These are phyloP conservation scores for Leptodontidium sp. DNA, from an alignment of 2,329 filamentous ascomycete genomes.

Conservation along the genomic window DNA sequence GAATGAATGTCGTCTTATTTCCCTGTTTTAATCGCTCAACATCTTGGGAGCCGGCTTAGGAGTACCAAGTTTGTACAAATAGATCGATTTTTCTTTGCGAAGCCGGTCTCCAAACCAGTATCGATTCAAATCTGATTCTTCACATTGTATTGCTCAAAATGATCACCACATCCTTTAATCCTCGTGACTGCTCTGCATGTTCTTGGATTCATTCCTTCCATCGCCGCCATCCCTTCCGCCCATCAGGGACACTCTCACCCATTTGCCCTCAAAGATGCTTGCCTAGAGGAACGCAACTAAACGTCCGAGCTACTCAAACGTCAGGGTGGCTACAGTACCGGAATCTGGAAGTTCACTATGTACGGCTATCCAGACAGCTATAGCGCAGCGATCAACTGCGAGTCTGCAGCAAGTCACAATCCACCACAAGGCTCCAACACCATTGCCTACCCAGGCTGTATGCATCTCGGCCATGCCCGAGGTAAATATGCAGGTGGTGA, in stretches of 20 bases:
- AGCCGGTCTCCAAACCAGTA: too few relatives aligned
- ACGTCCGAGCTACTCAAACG: not conserved
- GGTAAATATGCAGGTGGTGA: not conserved
- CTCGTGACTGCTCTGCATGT: not conserved
- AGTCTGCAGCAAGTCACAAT: not conserved
- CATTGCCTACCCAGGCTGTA: not conserved
- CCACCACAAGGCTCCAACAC: not conserved
- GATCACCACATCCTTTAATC: not conserved
- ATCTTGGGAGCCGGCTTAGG: too few relatives aligned
- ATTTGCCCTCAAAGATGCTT: not conserved
- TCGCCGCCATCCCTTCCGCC: not conserved
- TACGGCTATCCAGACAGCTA: not conserved
- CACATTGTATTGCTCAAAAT: not conserved
- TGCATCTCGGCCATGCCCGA: not conserved
- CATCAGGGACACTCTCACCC: not conserved
- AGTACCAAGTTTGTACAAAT: too few relatives aligned
- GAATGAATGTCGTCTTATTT: too few relatives aligned
- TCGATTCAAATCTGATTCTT: too few relatives aligned
- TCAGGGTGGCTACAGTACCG: not conserved
- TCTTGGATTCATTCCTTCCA: not conserved
- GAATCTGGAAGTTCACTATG: conserved; percentile 11
- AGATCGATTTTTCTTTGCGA: too few relatives aligned
- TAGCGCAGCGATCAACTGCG: conserved; percentile 1
- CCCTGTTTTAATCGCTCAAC: too few relatives aligned
- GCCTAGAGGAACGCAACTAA: not conserved